These are phyloP conservation scores for Penicillium angulare DNA, from an alignment of 495 filamentous ascomycete species.

Conservation along the genomic window DNA sequence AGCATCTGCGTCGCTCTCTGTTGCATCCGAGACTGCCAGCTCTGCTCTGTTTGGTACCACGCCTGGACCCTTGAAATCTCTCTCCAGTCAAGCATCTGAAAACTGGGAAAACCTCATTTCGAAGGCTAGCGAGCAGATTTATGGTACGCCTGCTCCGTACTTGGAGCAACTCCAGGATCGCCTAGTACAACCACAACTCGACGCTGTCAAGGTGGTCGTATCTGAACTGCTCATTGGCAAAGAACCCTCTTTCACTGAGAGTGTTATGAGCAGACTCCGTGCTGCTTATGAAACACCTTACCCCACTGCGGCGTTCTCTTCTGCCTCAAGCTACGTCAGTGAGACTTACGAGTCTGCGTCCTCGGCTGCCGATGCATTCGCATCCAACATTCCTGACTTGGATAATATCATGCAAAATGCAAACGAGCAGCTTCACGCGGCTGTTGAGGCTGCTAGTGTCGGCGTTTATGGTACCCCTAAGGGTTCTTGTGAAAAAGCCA, in stretches of 20 bases:
- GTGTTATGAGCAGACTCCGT: conserved; percentile 67
- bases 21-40: conserved; percentile 56
- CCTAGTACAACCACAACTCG: conserved; percentile 62
- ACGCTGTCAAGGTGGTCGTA: conserved; percentile 67
- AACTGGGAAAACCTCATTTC: conserved; percentile 69
- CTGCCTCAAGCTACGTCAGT: conserved; percentile 54
- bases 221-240: conserved; percentile 74
- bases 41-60: conserved; percentile 43
- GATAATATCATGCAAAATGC: conserved; percentile 58
- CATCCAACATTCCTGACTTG: conserved; percentile 57
- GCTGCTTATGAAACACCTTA: conserved; percentile 62
- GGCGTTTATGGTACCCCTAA: conserved; percentile 60
- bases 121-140: conserved; percentile 67
- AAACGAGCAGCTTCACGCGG: conserved; percentile 55
- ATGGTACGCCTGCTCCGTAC: conserved; percentile 69
- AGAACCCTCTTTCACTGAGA: conserved; percentile 81
- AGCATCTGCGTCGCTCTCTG: conserved; percentile 42
- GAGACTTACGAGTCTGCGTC: conserved; percentile 59
- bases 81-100: conserved; percentile 51
- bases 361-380: conserved; percentile 44
- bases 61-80: conserved; percentile 42
- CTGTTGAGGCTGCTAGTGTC: conserved; percentile 57
- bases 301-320: conserved; percentile 43
- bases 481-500: conserved; percentile 53
- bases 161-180: conserved; percentile 52